A percentile compares a stretch with the other conserved stretches of the same genome.
Evolutionary conservation across 164 flowering plant genomes (phyloP).

Genomic region (Umbilicus rupestris): DNA sequence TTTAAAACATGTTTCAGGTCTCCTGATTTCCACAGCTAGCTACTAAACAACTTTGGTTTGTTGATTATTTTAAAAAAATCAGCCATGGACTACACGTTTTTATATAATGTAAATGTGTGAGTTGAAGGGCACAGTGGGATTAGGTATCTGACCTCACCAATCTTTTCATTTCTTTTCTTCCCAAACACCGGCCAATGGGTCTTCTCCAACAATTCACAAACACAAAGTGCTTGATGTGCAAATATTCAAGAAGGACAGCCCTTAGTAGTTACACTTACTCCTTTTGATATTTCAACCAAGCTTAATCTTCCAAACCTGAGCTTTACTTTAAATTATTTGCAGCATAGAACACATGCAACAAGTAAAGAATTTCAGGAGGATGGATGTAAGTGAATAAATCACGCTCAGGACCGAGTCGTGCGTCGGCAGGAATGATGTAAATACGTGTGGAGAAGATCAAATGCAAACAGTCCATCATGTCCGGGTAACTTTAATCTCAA

Average conservation of each 20-base stretch:
- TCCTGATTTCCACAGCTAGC: conserved; percentile 1
- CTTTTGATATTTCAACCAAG: not conserved
- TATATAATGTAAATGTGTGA: no score
- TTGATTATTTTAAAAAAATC: not conserved
- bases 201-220: not conserved
- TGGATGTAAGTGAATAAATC: not conserved
- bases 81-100: no score
- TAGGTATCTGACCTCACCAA: not conserved
- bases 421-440: not conserved
- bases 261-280: not conserved
- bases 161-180: not conserved
- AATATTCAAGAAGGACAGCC: not conserved
- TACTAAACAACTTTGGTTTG: not conserved
- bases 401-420: not conserved
- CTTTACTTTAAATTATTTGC: not conserved
- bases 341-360: not conserved
- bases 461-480: not conserved
- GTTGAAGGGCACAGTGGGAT: not conserved
- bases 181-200: not conserved
- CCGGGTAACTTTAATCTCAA: no score
- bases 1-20: not conserved
- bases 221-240: not conserved
- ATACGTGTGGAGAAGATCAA: not conserved
- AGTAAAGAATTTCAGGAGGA: not conserved
- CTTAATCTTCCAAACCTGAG: not conserved